These are phyloP conservation scores for Amanita polypyramis DNA, from an alignment of 768 basidiomycete genomes.

Conservation along the genomic window DNA sequence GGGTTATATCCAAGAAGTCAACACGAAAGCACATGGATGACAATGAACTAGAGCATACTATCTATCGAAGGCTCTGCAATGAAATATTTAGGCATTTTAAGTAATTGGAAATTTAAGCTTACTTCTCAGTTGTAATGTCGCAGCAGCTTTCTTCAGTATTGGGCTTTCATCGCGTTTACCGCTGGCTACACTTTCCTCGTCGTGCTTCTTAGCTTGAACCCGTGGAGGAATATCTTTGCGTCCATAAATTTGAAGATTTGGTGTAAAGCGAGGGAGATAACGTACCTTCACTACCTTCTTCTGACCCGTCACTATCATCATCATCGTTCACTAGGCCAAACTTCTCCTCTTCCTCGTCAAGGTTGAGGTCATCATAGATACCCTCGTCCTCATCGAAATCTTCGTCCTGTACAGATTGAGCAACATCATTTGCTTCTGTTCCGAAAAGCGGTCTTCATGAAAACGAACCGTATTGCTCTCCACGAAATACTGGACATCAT, in stretches of 20 bases:
- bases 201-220: constrained; percentile 62
- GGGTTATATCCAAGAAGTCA: constrained; percentile 12
- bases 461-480: constrained; percentile 84
- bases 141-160: constrained; percentile 65
- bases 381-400: constrained; percentile 96
- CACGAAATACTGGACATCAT: constrained; percentile 94
- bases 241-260: constrained; percentile 1
- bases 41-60: constrained; percentile 27
- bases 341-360: constrained; percentile 94
- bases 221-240: constrained; percentile 51
- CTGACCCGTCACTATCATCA: constrained; percentile 69
- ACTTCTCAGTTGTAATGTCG: constrained; percentile 62
- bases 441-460: constrained; percentile 3
- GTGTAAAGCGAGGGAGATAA: background rate
- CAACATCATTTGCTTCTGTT: constrained; percentile 12
- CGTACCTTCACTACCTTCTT: constrained; percentile 64
- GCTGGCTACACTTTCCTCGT: constrained; percentile 67
- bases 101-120: constrained; percentile 20
- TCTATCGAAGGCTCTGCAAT: constrained; percentile 60
- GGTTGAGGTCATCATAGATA: constrained; percentile 94
- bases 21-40: constrained; percentile 3
- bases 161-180: constrained; percentile 74
- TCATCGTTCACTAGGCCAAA: constrained; percentile 75
- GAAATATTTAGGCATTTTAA: constrained; percentile 8
- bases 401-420: constrained; percentile 59